Conservation (phyloP, 345 rosid species). For the Citrus cavaleriei region DNA sequence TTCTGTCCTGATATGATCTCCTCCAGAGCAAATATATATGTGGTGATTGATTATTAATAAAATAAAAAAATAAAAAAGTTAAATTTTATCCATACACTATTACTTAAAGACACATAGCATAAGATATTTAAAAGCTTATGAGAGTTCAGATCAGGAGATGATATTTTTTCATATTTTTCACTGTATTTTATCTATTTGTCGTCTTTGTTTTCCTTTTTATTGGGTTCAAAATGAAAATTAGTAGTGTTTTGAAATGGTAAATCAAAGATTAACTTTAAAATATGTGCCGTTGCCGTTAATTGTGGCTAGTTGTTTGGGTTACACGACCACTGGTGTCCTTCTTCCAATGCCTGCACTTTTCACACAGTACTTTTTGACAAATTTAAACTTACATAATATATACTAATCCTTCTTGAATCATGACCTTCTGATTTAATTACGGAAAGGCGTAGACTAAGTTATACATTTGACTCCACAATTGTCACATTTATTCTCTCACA, state of each 20-base stretch:
- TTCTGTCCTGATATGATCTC: too few species aligned
- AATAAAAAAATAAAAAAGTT: too few species aligned
- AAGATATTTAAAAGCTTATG: too few species aligned
- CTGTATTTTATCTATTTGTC: neutral
- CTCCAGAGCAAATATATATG: too few species aligned
- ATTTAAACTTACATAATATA: neutral
- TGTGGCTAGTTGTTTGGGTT: conserved; percentile 22
- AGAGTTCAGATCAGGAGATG: too few species aligned
- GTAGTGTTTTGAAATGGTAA: neutral
- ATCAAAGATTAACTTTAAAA: neutral
- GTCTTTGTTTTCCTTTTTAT: neutral
- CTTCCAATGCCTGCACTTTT: neutral
- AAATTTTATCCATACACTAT: too few species aligned
- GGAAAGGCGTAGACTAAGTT: neutral
- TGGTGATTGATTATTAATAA: too few species aligned
- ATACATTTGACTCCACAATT: neutral
- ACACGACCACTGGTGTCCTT: neutral
- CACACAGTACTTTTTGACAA: neutral
- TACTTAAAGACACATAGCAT: too few species aligned
- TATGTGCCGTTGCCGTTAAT: conserved; percentile 12
- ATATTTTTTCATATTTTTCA: too few species aligned
- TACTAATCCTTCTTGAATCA: neutral
- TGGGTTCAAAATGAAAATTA: neutral
- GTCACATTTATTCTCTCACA: conserved; percentile 6
- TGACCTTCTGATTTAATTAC: neutral